A percentile compares a stretch with the other conserved stretches of the same genome.
These are phyloP conservation scores for Aspergillus fumigatus DNA, from an alignment of 2,329 filamentous ascomycete genomes.

Conservation along the genomic window DNA sequence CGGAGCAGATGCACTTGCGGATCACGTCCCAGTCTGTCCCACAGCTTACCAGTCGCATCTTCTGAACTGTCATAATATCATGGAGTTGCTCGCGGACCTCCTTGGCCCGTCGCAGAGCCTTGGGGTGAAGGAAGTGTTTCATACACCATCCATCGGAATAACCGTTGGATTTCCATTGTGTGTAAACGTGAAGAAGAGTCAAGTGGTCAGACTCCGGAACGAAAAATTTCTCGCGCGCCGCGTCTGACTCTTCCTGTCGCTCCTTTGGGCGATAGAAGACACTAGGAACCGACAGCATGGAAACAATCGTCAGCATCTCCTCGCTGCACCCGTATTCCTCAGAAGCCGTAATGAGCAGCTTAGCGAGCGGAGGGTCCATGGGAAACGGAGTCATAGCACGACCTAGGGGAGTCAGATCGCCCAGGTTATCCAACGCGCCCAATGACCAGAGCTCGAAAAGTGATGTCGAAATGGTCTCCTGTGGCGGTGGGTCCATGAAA, in stretches of 20 bases:
- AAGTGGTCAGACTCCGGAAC: slow-evolving; percentile 96
- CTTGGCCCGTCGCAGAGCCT: slow-evolving; percentile 82
- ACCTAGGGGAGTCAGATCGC: slow-evolving; percentile 81
- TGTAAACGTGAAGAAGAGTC: slow-evolving; percentile 91
- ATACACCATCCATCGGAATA: slow-evolving; percentile 88
- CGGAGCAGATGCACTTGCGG: slow-evolving; percentile 92
- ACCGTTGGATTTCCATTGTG: slow-evolving; percentile 89
- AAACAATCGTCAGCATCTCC: slow-evolving; percentile 97
- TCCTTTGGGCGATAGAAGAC: slow-evolving; percentile 98
- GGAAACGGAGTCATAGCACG: slow-evolving; percentile 95
- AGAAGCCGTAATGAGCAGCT: slow-evolving; percentile 86
- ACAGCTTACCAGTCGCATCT: slow-evolving; percentile 81
- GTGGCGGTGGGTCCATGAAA: slow-evolving; percentile 97
- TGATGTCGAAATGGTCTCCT: slow-evolving; percentile 95
- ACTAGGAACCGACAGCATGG: slow-evolving; percentile 93
- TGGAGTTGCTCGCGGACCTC: slow-evolving; percentile 91
- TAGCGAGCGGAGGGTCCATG: slow-evolving; percentile 94
- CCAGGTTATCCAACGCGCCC: slow-evolving; percentile 87
- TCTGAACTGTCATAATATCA: slow-evolving; percentile 92
- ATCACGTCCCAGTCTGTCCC: slow-evolving; percentile 97
- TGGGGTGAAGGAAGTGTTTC: slow-evolving; percentile 91
- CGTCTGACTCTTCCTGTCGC: slow-evolving; percentile 91
- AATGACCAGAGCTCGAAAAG: slow-evolving; percentile 97
- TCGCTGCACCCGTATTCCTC: slow-evolving; percentile 89
- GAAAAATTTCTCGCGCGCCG: slow-evolving; percentile 95